A percentile compares a stretch with the other conserved stretches of the same genome.
These are phyloP conservation scores for Flaveria floridana DNA, from an alignment of 140 eudicot genomes.

Conservation along the genomic window DNA sequence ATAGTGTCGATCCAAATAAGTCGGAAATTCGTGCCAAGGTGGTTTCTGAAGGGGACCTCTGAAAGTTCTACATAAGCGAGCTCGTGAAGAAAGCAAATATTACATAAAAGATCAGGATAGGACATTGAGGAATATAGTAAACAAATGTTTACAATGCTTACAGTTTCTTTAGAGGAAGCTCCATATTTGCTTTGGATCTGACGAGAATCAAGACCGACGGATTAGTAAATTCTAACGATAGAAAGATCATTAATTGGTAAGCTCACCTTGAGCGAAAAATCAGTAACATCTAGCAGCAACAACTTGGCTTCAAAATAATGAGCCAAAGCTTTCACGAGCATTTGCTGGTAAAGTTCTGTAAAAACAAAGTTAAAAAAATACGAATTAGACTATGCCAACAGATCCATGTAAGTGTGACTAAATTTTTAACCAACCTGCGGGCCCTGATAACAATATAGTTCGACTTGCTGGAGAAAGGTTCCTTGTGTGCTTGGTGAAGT, in stretches of 20 bases:
- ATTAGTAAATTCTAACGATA: constrained; percentile 4
- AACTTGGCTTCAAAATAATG: constrained; percentile 83
- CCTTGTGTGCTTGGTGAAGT: constrained; percentile 75
- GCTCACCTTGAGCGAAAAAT: constrained; percentile 76
- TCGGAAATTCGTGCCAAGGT: constrained; percentile 68
- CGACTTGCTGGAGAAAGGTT: constrained; percentile 96
- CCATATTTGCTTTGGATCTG: constrained; percentile 94
- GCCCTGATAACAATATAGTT: constrained; percentile 90
- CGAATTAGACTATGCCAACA: constrained; percentile 13
- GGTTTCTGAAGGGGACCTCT: constrained; percentile 71
- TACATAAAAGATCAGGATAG: not conserved
- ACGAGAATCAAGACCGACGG: constrained; percentile 10
- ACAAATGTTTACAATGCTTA: constrained; percentile 35
- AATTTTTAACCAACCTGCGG: constrained; percentile 55
- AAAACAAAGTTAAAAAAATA: constrained; percentile 6
- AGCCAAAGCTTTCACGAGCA: constrained; percentile 95
- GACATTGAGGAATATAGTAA: not conserved
- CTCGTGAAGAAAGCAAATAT: constrained; percentile 10
- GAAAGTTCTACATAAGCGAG: constrained; percentile 51
- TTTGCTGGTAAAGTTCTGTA: constrained; percentile 84
- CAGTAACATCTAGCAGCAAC: constrained; percentile 71
- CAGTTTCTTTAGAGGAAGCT: constrained; percentile 52
- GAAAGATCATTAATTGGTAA: not conserved
- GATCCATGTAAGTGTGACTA: not conserved
- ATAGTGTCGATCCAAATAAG: constrained; percentile 63